Base-by-base conservation (phyloP, 2,329 filamentous ascomycete species). In the Orbilia blumenaviensis region DNA sequence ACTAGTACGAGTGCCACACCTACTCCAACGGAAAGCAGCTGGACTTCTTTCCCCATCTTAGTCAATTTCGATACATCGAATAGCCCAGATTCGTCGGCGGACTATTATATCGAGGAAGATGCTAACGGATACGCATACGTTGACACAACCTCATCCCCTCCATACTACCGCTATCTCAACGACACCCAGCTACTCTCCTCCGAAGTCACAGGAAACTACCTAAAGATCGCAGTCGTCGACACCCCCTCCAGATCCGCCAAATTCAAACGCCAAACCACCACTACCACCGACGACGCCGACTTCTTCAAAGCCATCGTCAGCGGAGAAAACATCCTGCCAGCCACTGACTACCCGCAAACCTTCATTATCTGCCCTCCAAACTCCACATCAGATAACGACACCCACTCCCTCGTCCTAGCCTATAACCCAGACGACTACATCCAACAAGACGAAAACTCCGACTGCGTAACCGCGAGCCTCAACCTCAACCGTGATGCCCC, bases 1-100 rank as follows among this genome's bases (percentile, higher is more conserved):
- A n/a, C n/a, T n/a, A n/a, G n/a, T n/a, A n/a, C n/a, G 5, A 44
- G 41, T 23, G 12, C 9, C 7, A 23, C 18, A 8, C 54, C 42
- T 2, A 48, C 61, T 2, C 66, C 34, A 21, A 56, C 50, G 8
- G 29, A 56, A 2, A 34, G n/a, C n/a, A n/a, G 25, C 12, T 48
- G 46, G 67, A 61, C 29, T n/a, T 62, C 41, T 0, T 74, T 74
- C 54, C 62, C 69, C 0, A 75, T 75, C 25, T 14, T 36, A 34
- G 63, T 68, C 9, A 48, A 63, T 25, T 48, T 75, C 8, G 42
- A 27, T 18, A 25, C 14, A 1, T 1, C 54, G 2, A 2, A 52
- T 10, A 9, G 16, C 9, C 41, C 16, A 5, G 41, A 23, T 5
- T 7, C 18, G 12, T n/a, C 36, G 14, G 14, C 41, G 9, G 46